Percentiles rank a stretch among this genome's conserved stretches.
These are phyloP conservation scores for Purpureocillium takamizusanense DNA, from an alignment of 2,329 filamentous ascomycete species.

Conservation along the genomic window DNA sequence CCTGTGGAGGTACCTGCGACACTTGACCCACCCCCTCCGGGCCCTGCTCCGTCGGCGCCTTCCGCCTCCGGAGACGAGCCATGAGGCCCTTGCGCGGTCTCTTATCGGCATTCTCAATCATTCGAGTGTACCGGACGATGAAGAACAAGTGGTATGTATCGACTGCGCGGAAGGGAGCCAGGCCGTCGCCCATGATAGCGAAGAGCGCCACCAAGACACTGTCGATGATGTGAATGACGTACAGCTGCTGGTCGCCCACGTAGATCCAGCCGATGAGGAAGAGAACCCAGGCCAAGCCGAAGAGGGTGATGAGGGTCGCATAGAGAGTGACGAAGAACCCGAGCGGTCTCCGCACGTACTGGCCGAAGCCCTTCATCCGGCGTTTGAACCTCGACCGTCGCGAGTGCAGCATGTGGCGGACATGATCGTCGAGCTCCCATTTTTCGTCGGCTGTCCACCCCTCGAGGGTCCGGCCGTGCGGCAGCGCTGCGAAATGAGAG, in stretches of 20 bases:
- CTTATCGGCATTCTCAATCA: conserved; percentile 33
- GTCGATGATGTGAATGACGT: conserved; percentile 61
- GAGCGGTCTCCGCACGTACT: conserved; percentile 68
- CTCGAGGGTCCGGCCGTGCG: conserved; percentile 61
- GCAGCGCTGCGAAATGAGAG: conserved; percentile 69
- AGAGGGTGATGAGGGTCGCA: conserved; percentile 72
- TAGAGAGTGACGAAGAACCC: conserved; percentile 81
- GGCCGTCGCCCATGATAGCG: conserved; percentile 59
- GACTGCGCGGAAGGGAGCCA: conserved; percentile 65
- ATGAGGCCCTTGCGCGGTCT: conserved; percentile 1
- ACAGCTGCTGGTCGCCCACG: conserved; percentile 62
- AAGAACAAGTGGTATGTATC: conserved; percentile 86
- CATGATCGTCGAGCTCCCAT: conserved; percentile 72
- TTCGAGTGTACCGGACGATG: conserved; percentile 56
- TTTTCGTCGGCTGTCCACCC: conserved; percentile 71
- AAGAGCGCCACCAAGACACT: conserved; percentile 63
- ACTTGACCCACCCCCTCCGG: too few relatives aligned
- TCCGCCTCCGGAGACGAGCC: too few relatives aligned
- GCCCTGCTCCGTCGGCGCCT: too few relatives aligned
- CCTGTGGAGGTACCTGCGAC: too few relatives aligned
- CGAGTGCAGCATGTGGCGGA: conserved; percentile 81
- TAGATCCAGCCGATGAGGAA: conserved; percentile 88
- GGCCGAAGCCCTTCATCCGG: conserved; percentile 67
- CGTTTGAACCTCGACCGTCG: conserved; percentile 71
- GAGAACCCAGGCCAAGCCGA: conserved; percentile 82